These are phyloP conservation scores for Penicillium sp. DNA, from an alignment of 2,329 filamentous ascomycete genomes.

Conservation along the genomic window DNA sequence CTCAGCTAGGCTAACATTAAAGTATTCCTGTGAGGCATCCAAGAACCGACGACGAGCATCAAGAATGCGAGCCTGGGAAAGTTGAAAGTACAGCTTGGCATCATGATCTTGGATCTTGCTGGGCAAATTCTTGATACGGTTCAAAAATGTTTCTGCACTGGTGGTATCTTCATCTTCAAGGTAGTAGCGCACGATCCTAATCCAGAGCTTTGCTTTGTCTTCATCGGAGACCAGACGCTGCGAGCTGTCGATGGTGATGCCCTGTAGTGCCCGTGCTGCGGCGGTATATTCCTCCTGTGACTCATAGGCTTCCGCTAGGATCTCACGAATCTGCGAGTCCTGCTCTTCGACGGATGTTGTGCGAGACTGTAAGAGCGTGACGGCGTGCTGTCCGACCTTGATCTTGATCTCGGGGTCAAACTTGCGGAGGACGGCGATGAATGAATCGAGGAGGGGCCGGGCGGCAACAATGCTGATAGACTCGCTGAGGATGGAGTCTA, in stretches of 20 bases:
- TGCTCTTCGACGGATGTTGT: constrained; percentile 82
- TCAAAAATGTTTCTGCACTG: constrained; percentile 80
- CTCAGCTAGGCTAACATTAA: constrained; percentile 75
- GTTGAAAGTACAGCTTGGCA: constrained; percentile 79
- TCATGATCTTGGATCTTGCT: constrained; percentile 71
- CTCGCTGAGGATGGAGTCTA: constrained; percentile 68
- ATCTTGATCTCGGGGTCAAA: constrained; percentile 63
- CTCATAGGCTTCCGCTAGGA: constrained; percentile 82
- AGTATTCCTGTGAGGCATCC: constrained; percentile 83
- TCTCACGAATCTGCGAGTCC: constrained; percentile 73
- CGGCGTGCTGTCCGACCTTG: constrained; percentile 71
- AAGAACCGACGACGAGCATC: constrained; percentile 90
- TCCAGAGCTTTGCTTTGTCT: constrained; percentile 82
- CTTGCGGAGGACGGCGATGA: constrained; percentile 64
- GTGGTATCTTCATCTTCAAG: constrained; percentile 91
- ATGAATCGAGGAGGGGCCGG: constrained; percentile 66
- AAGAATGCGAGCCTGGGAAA: constrained; percentile 88
- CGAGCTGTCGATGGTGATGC: constrained; percentile 84
- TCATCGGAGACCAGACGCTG: constrained; percentile 80
- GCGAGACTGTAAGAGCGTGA: constrained; percentile 65
- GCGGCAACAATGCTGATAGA: constrained; percentile 74
- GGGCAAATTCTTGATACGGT: constrained; percentile 92
- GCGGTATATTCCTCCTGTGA: constrained; percentile 74
- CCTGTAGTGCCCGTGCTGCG: constrained; percentile 75
- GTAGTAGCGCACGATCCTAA: constrained; percentile 91